These are phyloP conservation scores for Eucalyptus regnans DNA, from an alignment of 345 rosid genomes.

Conservation along the genomic window DNA sequence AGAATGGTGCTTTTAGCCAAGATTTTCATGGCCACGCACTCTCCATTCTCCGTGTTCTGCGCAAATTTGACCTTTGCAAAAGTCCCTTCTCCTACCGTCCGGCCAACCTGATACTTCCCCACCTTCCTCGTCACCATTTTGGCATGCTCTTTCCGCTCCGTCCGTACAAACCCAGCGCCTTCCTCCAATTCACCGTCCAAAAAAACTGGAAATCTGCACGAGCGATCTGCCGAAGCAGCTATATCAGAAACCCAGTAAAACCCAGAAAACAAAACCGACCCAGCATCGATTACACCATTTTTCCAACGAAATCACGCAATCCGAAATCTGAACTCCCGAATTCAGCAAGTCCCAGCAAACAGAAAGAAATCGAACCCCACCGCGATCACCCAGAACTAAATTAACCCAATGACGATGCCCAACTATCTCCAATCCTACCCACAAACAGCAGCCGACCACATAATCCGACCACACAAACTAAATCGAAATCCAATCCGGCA, in stretches of 20 bases:
- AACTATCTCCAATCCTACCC: background rate
- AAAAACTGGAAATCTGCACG: background rate
- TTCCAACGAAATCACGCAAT: background rate
- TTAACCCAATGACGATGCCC: background rate
- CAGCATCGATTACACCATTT: background rate
- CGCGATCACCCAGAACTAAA: background rate
- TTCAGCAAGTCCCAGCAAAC: background rate
- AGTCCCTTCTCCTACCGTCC: slow-evolving; percentile 86
- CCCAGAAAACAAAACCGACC: background rate
- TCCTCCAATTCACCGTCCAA: background rate
- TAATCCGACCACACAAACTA: background rate
- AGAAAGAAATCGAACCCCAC: background rate
- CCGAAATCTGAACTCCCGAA: background rate
- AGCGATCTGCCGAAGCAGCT: background rate
- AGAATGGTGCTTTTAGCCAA: slow-evolving; percentile 76
- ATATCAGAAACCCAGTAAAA: background rate
- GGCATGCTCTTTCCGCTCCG: background rate
- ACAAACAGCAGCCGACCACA: background rate
- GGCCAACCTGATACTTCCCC: slow-evolving; percentile 54
- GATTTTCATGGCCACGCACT: slow-evolving; percentile 71
- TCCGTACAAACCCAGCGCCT: background rate
- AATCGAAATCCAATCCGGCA: background rate
- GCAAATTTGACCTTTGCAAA: slow-evolving; percentile 98
- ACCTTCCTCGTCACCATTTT: slow-evolving; percentile 29
- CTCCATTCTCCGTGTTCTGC: slow-evolving; percentile 53